Conservation (phyloP, 1,139 yeast genomes). For the Spathaspora sp. region DNA sequence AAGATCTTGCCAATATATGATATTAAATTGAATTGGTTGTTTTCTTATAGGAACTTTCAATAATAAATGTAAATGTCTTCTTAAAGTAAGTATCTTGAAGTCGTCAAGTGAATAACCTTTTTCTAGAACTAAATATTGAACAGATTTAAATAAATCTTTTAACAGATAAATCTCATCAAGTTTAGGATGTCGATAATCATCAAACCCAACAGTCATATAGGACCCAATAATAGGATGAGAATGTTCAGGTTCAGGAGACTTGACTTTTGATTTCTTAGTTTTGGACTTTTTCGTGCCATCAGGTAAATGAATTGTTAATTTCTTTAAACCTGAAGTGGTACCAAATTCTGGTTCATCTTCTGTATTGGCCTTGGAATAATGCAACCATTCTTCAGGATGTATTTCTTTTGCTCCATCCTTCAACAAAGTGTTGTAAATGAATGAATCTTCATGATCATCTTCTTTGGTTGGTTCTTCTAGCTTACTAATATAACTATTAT, state of each 20-base stretch:
- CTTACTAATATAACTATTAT: slow-evolving; percentile 1
- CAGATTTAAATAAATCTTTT: slow-evolving; percentile 18
- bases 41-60: slow-evolving; percentile 21
- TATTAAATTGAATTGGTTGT: slow-evolving; percentile 17
- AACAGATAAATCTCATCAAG: slow-evolving; percentile 18
- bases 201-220: slow-evolving; percentile 20
- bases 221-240: slow-evolving; percentile 17
- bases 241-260: slow-evolving; percentile 7
- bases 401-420: slow-evolving; percentile 1
- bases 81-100: slow-evolving; percentile 19
- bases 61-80: slow-evolving; percentile 21
- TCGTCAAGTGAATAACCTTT: slow-evolving; percentile 7
- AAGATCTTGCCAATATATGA: slow-evolving; percentile 22
- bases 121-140: slow-evolving; percentile 14
- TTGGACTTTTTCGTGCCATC: slow-evolving; percentile 2
- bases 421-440: slow-evolving; percentile 1
- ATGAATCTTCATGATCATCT: slow-evolving; percentile 6
- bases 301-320: slow-evolving; percentile 3
- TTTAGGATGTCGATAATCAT: slow-evolving; percentile 13
- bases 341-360: slow-evolving; percentile 5
- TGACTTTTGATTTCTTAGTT: slow-evolving; percentile 7
- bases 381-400: slow-evolving; percentile 9
- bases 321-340: slow-evolving; percentile 10
- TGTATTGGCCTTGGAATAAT: slow-evolving; percentile 8
- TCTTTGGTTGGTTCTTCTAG: slow-evolving; percentile 2